Conservation (phyloP, 768 basidiomycete genomes). For the Pleurotus cornucopiae region DNA sequence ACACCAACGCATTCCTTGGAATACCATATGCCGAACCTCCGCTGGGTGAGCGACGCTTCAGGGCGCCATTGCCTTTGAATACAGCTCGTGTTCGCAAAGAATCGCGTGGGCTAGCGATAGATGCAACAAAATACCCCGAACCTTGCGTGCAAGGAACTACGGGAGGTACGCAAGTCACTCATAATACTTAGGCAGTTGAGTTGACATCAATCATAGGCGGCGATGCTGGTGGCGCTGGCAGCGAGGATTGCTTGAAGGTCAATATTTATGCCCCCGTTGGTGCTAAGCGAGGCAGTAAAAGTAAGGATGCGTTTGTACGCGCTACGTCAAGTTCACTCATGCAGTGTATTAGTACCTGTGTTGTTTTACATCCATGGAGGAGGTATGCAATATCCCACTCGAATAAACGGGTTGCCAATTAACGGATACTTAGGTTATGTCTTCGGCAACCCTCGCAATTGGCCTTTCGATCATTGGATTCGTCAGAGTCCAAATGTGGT, state of each 20-base stretch:
- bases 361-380: conserved; percentile 49
- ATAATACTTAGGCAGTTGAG: background rate
- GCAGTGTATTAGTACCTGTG: conserved; percentile 32
- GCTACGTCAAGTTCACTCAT: background rate
- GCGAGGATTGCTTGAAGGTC: conserved; percentile 65
- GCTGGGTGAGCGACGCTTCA: conserved; percentile 44
- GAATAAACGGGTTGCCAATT: background rate
- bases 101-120: conserved; percentile 34
- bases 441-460: conserved; percentile 58
- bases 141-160: conserved; percentile 60
- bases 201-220: conserved; percentile 27
- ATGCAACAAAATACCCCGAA: conserved; percentile 49
- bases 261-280: conserved; percentile 57
- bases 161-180: conserved; percentile 27
- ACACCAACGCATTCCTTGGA: conserved; percentile 54
- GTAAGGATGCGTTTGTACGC: conserved; percentile 27
- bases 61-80: conserved; percentile 50
- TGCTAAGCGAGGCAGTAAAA: conserved; percentile 38
- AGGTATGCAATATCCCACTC: conserved; percentile 19
- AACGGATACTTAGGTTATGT: conserved; percentile 37
- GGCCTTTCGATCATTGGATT: conserved; percentile 66
- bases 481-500: conserved; percentile 59
- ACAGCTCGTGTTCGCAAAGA: conserved; percentile 35
- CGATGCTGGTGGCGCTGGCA: conserved; percentile 60
- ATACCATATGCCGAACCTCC: conserved; percentile 61